These are phyloP conservation scores for Talinum fruticosum DNA, from an alignment of 148 eudicot species.

Conservation along the genomic window DNA sequence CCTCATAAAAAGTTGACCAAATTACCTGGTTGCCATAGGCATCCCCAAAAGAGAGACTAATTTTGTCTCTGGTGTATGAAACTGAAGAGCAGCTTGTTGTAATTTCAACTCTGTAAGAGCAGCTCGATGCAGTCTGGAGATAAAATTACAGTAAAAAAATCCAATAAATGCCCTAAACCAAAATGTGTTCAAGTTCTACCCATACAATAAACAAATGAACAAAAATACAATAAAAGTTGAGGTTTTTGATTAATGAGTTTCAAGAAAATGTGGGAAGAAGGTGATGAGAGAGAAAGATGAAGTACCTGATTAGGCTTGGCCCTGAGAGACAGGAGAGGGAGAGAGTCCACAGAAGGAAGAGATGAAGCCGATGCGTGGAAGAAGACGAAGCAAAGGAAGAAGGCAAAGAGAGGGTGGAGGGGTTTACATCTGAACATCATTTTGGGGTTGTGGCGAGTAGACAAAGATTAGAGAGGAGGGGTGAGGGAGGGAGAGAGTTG, in stretches of 20 bases:
- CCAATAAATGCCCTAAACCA: neutral
- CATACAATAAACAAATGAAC: neutral
- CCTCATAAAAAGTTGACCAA: neutral
- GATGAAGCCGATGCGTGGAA: neutral
- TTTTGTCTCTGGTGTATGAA: constrained; percentile 45
- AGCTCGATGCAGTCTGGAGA: constrained; percentile 29
- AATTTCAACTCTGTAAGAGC: constrained; percentile 44
- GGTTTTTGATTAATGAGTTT: neutral
- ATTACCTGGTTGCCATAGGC: constrained; percentile 53
- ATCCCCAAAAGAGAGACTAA: constrained; percentile 60
- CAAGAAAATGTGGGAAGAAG: neutral
- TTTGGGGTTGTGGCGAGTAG: neutral
- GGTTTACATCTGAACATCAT: constrained; percentile 24
- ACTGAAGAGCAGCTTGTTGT: constrained; percentile 51
- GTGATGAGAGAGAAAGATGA: too few species aligned
- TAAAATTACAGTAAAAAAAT: neutral
- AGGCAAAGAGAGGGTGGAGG: constrained; percentile 13
- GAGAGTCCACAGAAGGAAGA: constrained; percentile 17
- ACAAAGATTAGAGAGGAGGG: neutral
- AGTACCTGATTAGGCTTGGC: constrained; percentile 36
- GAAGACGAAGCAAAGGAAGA: constrained; percentile 27
- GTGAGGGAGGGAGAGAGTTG: neutral
- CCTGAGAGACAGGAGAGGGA: constrained; percentile 38
- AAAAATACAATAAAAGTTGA: neutral
- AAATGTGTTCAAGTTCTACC: neutral